Conservation (phyloP, 305 asterid species). For the Ilex paraguariensis region DNA sequence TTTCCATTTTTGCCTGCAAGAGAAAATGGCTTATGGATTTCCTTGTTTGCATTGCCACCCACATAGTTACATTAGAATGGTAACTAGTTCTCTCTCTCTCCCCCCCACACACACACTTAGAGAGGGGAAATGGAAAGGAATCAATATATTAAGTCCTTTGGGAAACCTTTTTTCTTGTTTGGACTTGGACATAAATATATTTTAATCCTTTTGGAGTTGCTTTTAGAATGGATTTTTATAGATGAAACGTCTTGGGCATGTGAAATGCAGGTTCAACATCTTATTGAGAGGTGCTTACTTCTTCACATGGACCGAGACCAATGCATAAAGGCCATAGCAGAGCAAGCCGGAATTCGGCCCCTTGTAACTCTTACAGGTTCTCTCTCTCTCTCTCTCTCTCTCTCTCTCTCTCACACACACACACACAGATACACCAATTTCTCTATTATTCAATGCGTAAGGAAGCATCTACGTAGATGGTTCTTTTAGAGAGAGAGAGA, state of each 20-base stretch:
- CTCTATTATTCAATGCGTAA: background rate
- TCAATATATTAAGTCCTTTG: background rate
- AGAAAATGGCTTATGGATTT: conserved; percentile 19
- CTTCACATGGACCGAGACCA: conserved; percentile 55
- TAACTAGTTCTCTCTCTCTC: conserved; percentile 6
- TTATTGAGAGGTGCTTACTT: conserved; percentile 70
- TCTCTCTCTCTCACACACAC: background rate
- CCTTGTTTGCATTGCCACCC: conserved; percentile 84
- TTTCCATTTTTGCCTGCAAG: conserved; percentile 24
- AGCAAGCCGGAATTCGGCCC: conserved; percentile 53
- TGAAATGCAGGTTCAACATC: conserved; percentile 49
- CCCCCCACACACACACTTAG: background rate
- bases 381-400: background rate
- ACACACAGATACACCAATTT: background rate
- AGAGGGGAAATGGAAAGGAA: background rate
- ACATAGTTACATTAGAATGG: conserved; percentile 64
- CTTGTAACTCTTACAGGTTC: conserved; percentile 54
- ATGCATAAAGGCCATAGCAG: conserved; percentile 46
- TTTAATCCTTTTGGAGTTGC: background rate
- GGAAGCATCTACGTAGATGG: background rate
- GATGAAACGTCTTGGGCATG: background rate
- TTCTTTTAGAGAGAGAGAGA: background rate
- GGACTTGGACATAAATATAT: background rate
- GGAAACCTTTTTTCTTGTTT: background rate
- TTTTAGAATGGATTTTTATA: background rate